Evolutionary conservation across 257 asterid species (phyloP), one percentile per base, ranked within the genome.

Genomic region (Solanum tarapatanum): DNA sequence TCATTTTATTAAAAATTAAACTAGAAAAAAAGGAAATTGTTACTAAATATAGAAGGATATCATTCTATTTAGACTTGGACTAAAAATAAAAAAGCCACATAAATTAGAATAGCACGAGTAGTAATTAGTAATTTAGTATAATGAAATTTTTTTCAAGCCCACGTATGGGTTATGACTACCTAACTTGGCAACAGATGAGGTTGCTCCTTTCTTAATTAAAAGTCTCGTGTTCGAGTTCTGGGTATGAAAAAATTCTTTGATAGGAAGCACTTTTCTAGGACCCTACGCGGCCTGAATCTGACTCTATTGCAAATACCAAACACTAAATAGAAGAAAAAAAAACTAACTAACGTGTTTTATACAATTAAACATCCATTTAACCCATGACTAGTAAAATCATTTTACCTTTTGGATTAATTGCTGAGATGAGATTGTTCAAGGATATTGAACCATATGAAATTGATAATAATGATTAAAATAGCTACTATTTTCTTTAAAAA

Each of bases 191-290:
- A 1, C 1, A 5, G 19, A 45, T 45, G 58, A 4, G 55, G 19
- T 13, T 45, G 7, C 1, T 45, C 2, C 2, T 13, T 13, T 45
- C 16, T 45, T 13, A 45, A 45, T 45, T 13, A 45, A 13, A 45
- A 6, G 1, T 1, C 6, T 45, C 0, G 16, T 4, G 0, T 45
- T 45, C 0, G 2, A 45, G 2, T 45, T 45, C 0, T 45, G 1
- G 1, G 2, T 45, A 45, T 45, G 7, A 45, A 1, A 36, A 3
- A 4, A 12, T 1, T 45, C 6, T 4, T 45, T 13, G 1, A 0
- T 4, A 13, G 55, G 0, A 45, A 45, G 2, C 19, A 45, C 19
- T 45, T 45, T 43, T 4, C 2, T 43, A 43, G 7, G 58, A 14
- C 6, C 19, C 7, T 45, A 45, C 2, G 0, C 2, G 55, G 17